phyloP scores from a whole-genome alignment of 768 basidiomycete genomes.

The Amanita brunnescens region DNA sequence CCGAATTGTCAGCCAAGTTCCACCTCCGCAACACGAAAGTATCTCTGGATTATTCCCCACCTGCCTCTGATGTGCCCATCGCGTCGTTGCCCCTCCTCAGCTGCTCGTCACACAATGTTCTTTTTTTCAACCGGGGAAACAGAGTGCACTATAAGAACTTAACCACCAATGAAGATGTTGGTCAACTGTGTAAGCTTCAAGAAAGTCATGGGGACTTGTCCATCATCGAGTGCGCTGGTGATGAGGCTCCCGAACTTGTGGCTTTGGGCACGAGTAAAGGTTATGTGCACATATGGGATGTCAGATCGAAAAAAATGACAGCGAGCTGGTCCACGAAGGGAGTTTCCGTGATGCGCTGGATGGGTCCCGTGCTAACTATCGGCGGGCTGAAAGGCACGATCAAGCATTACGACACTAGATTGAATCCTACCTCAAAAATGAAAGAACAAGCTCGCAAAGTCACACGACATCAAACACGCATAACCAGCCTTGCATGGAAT shows the following conservation, averaged over 20 bases:
- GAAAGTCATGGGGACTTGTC: conserved; percentile 37
- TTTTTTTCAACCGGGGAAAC: conserved; percentile 46
- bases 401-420: conserved; percentile 63
- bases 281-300: conserved; percentile 67
- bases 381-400: conserved; percentile 66
- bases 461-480: conserved; percentile 57
- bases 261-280: conserved; percentile 58
- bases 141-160: conserved; percentile 46
- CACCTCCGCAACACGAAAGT: conserved; percentile 25
- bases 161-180: conserved; percentile 30
- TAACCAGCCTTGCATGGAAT: conserved; percentile 62
- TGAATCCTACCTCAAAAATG: conserved; percentile 33
- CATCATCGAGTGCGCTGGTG: conserved; percentile 31
- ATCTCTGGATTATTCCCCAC: conserved; percentile 24
- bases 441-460: conserved; percentile 60
- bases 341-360: conserved; percentile 59
- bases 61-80: conserved; percentile 6
- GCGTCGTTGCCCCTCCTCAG: conserved; percentile 23
- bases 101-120: conserved; percentile 34
- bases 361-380: conserved; percentile 52
- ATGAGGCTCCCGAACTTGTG: conserved; percentile 31
- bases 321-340: conserved; percentile 48
- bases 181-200: conserved; percentile 41
- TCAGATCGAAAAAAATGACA: conserved; percentile 44
- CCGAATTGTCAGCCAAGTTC: conserved; percentile 26